phyloP scores from a whole-genome alignment of 495 filamentous ascomycete species.

The Penicillium alfredii region DNA sequence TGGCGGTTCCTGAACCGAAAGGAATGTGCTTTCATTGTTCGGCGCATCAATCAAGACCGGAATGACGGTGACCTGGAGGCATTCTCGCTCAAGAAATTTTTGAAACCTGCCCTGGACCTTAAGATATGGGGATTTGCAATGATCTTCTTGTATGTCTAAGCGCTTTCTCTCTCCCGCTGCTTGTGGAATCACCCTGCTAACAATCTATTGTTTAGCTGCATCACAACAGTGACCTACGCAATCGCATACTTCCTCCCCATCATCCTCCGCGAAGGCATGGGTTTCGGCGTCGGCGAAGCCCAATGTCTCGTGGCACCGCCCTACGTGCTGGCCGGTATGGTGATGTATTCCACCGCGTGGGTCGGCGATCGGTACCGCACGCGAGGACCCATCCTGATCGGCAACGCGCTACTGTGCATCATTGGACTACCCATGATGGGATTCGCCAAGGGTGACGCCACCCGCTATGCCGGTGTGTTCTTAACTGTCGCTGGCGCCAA shows the following conservation, averaged over 20 bases:
- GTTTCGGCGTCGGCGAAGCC: slow-evolving; percentile 47
- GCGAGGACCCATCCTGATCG: slow-evolving; percentile 51
- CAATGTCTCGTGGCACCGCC: slow-evolving; percentile 63
- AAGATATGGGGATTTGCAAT: slow-evolving; percentile 60
- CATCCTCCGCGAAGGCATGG: slow-evolving; percentile 53
- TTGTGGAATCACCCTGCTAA: too few species aligned
- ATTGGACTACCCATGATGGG: slow-evolving; percentile 50
- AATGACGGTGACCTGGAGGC: slow-evolving; percentile 45
- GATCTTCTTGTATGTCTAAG: slow-evolving; percentile 46
- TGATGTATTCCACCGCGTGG: slow-evolving; percentile 51
- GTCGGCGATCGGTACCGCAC: slow-evolving; percentile 51
- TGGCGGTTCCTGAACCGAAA: slow-evolving; percentile 47
- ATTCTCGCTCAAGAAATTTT: slow-evolving; percentile 47
- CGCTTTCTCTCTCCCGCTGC: background rate
- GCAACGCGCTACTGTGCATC: slow-evolving; percentile 48
- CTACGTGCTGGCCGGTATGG: slow-evolving; percentile 52
- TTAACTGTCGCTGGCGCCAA: slow-evolving; percentile 54
- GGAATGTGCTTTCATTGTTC: slow-evolving; percentile 52
- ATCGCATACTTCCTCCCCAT: slow-evolving; percentile 65
- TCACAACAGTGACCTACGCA: slow-evolving; percentile 55
- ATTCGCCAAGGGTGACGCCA: slow-evolving; percentile 42
- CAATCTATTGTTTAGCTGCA: slow-evolving; percentile 25
- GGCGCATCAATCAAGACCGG: slow-evolving; percentile 53
- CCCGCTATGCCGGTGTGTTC: slow-evolving; percentile 61
- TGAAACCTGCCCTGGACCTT: slow-evolving; percentile 42